Conservation (phyloP, 2,329 filamentous ascomycete species). For the Onygenales sp. region DNA sequence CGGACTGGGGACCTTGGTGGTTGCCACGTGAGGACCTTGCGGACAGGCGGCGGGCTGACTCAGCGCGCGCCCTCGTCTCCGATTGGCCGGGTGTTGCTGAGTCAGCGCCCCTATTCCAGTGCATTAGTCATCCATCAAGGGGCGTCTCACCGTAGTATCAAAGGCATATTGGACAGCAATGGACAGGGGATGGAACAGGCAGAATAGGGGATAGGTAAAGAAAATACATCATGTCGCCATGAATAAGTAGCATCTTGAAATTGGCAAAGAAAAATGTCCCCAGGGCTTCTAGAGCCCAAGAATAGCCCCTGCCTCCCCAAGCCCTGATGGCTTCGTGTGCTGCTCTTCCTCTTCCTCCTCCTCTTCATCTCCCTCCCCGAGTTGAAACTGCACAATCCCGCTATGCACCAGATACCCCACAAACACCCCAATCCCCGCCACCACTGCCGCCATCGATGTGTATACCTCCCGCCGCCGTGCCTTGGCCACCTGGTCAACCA, state of each 20-base stretch:
- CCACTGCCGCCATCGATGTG: constrained; percentile 26
- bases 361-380: background rate
- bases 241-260: background rate
- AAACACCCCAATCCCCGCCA: constrained; percentile 25
- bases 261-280: constrained; percentile 8
- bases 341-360: background rate
- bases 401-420: constrained; percentile 27
- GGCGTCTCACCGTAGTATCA: background rate
- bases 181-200: too few species aligned
- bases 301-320: constrained; percentile 7
- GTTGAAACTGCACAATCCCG: constrained; percentile 14
- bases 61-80: background rate
- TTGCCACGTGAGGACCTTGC: background rate
- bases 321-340: background rate
- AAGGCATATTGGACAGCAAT: too few species aligned
- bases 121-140: background rate
- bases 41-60: background rate
- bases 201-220: background rate
- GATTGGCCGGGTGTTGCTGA: background rate
- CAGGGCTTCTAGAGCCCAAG: constrained; percentile 10
- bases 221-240: background rate
- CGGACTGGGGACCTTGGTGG: background rate
- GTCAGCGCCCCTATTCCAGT: too few species aligned
- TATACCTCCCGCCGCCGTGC: constrained; percentile 24
- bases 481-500: constrained; percentile 16